phyloP scores from a whole-genome alignment of 2,329 filamentous ascomycete species.

The Penicillium sp. region DNA sequence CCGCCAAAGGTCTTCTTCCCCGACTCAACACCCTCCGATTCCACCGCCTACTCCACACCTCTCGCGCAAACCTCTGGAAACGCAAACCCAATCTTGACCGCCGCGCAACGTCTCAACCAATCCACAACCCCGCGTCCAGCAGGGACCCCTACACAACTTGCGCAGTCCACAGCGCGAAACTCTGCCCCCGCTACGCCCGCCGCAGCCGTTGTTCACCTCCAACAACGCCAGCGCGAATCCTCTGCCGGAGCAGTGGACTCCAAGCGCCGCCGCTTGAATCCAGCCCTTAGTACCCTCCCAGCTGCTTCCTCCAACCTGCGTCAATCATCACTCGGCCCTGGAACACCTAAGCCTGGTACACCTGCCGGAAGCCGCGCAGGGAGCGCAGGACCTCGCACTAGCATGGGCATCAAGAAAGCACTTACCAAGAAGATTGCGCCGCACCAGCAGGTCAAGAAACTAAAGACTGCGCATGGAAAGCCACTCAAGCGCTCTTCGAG shows the following conservation, averaged over 20 bases:
- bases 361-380: slow-evolving; percentile 56
- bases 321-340: slow-evolving; percentile 63
- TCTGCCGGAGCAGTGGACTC: slow-evolving; percentile 56
- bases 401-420: slow-evolving; percentile 45
- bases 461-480: slow-evolving; percentile 41
- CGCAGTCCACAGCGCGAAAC: slow-evolving; percentile 38
- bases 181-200: slow-evolving; percentile 50
- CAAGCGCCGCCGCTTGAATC: slow-evolving; percentile 61
- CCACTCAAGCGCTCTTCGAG: slow-evolving; percentile 47
- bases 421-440: slow-evolving; percentile 57
- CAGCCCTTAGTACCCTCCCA: slow-evolving; percentile 55
- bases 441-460: slow-evolving; percentile 51
- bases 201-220: slow-evolving; percentile 38
- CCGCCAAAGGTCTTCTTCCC: slow-evolving; percentile 53
- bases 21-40: slow-evolving; percentile 47
- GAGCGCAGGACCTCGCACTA: slow-evolving; percentile 56
- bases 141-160: slow-evolving; percentile 43
- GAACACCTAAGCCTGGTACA: slow-evolving; percentile 64
- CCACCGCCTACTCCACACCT: slow-evolving; percentile 46
- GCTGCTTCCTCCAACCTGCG: slow-evolving; percentile 57
- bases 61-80: slow-evolving; percentile 59
- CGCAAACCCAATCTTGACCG: slow-evolving; percentile 53
- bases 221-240: slow-evolving; percentile 55
- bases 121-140: slow-evolving; percentile 26
- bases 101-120: slow-evolving; percentile 52